A percentile compares a stretch with the other conserved stretches of the same genome.
These are phyloP conservation scores for Kernera saxatilis DNA, from an alignment of 345 rosid species.

Conservation along the genomic window DNA sequence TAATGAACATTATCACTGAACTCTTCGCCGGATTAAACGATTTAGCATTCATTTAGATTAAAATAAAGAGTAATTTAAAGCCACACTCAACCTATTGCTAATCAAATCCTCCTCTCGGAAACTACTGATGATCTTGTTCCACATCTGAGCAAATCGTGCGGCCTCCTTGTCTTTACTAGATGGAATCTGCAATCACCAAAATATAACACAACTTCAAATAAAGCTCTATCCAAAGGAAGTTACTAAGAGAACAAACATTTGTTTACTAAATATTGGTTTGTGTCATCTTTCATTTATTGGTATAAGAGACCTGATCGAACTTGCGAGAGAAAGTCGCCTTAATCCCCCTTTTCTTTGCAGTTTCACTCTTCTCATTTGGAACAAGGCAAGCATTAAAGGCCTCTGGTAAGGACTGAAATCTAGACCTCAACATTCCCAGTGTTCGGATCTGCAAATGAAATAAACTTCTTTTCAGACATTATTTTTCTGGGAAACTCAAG, in stretches of 20 bases:
- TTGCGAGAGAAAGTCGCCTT: constrained; percentile 37
- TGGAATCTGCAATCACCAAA: constrained; percentile 20
- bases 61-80: not conserved
- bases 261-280: constrained; percentile 29
- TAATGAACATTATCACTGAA: not conserved
- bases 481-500: not conserved
- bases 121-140: constrained; percentile 55
- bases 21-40: not conserved
- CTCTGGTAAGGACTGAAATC: constrained; percentile 49
- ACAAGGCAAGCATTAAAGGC: constrained; percentile 47
- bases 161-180: constrained; percentile 39
- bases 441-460: constrained; percentile 44
- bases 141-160: constrained; percentile 54
- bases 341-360: constrained; percentile 40
- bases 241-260: constrained; percentile 27
- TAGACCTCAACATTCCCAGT: constrained; percentile 49
- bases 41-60: not conserved
- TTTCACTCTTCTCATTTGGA: constrained; percentile 40
- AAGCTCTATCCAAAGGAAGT: not conserved
- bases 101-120: constrained; percentile 57
- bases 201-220: constrained; percentile 37
- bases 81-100: constrained; percentile 37
- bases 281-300: constrained; percentile 11
- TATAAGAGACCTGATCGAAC: constrained; percentile 32
- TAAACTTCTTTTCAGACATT: not conserved